Percentiles rank a stretch among this genome's conserved stretches.
Conservation (phyloP, 176 grass and related monocot genomes). For the Oryza rufipogon region DNA sequence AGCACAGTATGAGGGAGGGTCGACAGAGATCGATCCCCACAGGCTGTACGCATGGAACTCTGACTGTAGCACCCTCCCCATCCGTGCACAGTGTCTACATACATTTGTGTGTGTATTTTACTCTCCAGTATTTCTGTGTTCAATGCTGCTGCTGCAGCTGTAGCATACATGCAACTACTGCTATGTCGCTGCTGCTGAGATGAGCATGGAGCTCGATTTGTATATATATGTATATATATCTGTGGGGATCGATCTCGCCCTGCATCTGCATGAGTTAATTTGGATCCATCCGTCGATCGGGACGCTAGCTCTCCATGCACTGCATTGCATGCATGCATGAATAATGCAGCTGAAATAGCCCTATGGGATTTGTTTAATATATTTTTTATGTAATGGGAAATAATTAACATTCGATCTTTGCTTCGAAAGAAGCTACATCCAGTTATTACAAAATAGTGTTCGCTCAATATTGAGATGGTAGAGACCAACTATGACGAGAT, state of each 20-base stretch:
- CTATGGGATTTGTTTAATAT: no score
- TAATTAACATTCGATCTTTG: no score
- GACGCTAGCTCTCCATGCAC: background rate
- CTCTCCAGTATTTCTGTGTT: slow-evolving; percentile 45
- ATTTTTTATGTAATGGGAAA: no score
- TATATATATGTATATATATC: background rate
- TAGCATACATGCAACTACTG: background rate
- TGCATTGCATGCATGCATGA: slow-evolving; percentile 35
- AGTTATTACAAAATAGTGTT: no score
- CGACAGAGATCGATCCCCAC: slow-evolving; percentile 23
- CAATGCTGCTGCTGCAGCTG: slow-evolving; percentile 37
- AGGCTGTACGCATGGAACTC: slow-evolving; percentile 37
- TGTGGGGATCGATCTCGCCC: background rate
- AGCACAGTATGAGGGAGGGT: background rate
- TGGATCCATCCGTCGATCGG: slow-evolving; percentile 22
- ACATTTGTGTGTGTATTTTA: background rate
- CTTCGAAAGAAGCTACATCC: no score
- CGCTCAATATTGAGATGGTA: no score
- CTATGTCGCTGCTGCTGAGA: background rate
- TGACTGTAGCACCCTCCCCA: slow-evolving; percentile 35
- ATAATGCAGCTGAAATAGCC: background rate
- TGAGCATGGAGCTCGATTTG: slow-evolving; percentile 22
- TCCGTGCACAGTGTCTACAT: background rate
- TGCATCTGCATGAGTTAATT: slow-evolving; percentile 15
- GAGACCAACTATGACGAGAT: no score